These are phyloP conservation scores for Aspergillus pseudoglaucus DNA, from an alignment of 2,329 filamentous ascomycete genomes.

Conservation along the genomic window DNA sequence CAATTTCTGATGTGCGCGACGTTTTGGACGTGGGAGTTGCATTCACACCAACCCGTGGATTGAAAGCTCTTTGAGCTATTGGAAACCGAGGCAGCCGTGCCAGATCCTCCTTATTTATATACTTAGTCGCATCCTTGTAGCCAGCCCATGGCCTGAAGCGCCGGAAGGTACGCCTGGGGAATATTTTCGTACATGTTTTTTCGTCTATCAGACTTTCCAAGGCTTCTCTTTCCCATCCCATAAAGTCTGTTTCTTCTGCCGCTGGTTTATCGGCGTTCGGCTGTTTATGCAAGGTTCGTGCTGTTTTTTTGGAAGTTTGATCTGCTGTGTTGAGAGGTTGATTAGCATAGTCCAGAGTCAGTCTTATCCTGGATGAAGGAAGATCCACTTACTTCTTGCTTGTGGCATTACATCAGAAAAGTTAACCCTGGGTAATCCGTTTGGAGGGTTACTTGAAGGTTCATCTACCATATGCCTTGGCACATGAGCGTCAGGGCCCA, in stretches of 20 bases:
- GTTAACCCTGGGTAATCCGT: background rate
- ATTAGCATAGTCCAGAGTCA: background rate
- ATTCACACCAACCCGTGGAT: background rate
- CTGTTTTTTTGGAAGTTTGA: background rate
- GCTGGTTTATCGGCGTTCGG: background rate
- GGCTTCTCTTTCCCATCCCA: background rate
- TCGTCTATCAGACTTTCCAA: background rate
- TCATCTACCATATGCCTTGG: too few species aligned
- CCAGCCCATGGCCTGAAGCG: conserved; percentile 2
- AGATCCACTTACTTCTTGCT: background rate
- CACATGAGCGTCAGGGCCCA: too few species aligned
- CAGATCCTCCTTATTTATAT: background rate
- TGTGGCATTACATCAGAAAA: background rate
- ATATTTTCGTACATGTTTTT: background rate
- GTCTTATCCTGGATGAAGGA: background rate
- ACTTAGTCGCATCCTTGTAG: background rate
- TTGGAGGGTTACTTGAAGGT: background rate
- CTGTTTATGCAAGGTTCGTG: background rate
- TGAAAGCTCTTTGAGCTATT: background rate
- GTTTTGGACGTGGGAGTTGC: background rate
- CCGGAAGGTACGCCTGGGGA: conserved; percentile 1
- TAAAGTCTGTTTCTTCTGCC: background rate
- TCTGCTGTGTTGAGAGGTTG: background rate
- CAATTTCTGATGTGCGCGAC: too few species aligned
- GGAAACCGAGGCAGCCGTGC: background rate